phyloP scores from a whole-genome alignment of 768 basidiomycete genomes.

The Suillus variegatus region DNA sequence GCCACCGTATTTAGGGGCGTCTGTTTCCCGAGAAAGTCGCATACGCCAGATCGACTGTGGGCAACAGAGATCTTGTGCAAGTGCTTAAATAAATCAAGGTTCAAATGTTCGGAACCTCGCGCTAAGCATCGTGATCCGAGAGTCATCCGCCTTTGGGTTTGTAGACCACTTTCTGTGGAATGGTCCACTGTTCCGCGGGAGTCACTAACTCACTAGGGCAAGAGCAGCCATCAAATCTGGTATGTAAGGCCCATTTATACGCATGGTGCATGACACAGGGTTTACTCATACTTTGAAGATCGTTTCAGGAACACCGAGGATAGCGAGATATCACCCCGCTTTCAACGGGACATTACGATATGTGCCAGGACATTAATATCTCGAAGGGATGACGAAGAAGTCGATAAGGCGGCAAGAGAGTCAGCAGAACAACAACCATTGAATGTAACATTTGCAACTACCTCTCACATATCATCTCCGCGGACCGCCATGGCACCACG shows the following conservation, averaged over 20 bases:
- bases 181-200: neutral
- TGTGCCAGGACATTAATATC: neutral
- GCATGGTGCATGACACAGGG: neutral
- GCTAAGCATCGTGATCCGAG: neutral
- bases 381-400: neutral
- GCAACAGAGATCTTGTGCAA: constrained; percentile 12
- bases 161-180: neutral
- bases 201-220: neutral
- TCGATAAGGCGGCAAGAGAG: neutral
- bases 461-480: neutral
- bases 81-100: constrained; percentile 25
- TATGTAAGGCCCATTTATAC: neutral
- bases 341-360: neutral
- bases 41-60: constrained; percentile 58
- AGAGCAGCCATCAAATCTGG: neutral
- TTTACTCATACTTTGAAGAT: neutral
- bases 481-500: neutral
- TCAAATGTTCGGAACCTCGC: neutral
- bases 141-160: neutral
- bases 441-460: neutral
- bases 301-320: neutral
- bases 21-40: constrained; percentile 51
- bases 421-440: neutral
- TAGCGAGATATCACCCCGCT: neutral
- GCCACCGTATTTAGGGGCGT: constrained; percentile 55